phyloP scores from a whole-genome alignment of 345 rosid species.

The Pelargonium nanum region DNA sequence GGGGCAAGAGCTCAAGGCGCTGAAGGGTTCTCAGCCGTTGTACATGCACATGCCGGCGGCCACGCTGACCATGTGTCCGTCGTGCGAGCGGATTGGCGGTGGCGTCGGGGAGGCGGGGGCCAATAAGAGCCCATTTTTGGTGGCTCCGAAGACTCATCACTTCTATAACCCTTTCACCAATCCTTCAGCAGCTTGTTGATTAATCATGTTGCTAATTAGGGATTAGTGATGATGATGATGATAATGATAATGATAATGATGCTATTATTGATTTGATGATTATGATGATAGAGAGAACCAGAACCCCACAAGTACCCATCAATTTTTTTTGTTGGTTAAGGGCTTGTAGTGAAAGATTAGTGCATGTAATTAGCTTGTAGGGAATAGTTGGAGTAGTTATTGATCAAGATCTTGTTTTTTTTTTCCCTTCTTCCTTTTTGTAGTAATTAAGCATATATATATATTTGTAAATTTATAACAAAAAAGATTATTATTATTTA shows the following conservation, averaged over 20 bases:
- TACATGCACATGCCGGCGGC: conserved; percentile 81
- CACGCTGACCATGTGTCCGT: conserved; percentile 65
- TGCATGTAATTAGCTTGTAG: conserved; percentile 50
- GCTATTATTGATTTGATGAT: conserved; percentile 3
- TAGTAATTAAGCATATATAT: neutral
- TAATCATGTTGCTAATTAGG: conserved; percentile 2
- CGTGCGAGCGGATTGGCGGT: conserved; percentile 61
- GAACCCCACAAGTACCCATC: conserved; percentile 33
- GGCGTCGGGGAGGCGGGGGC: conserved; percentile 16
- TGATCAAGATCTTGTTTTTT: conserved; percentile 16
- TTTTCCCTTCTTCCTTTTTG: conserved; percentile 4
- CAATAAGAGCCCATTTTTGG: conserved; percentile 35
- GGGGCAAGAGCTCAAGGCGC: conserved; percentile 62
- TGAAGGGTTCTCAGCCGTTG: conserved; percentile 44
- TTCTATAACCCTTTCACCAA: conserved; percentile 59
- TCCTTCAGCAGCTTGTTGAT: conserved; percentile 82
- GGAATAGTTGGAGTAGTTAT: conserved; percentile 18
- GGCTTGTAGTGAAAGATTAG: conserved; percentile 35
- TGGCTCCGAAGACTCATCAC: conserved; percentile 42
- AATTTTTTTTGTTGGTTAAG: conserved; percentile 65
- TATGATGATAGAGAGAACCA: conserved; percentile 9
- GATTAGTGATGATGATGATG: neutral
- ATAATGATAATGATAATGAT: neutral
- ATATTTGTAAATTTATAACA: conserved; percentile 17
- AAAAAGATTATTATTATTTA: neutral